Conservation (phyloP, 345 rosid genomes). For the Rhodamnia argentea region DNA sequence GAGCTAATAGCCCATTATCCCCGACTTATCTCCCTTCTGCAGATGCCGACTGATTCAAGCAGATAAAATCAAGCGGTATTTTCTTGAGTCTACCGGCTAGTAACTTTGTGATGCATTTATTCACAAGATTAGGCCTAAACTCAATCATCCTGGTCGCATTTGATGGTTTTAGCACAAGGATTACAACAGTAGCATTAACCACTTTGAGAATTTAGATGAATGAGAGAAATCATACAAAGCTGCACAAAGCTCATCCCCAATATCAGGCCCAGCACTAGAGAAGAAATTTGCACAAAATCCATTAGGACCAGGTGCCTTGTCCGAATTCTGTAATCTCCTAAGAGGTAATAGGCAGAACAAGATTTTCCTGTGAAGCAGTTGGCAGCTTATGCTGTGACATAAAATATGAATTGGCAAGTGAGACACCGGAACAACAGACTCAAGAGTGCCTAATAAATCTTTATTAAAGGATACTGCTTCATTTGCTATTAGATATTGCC, state of each 20-base stretch:
- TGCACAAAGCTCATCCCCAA: neutral
- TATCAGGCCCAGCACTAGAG: neutral
- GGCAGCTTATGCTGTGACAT: neutral
- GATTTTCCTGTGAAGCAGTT: neutral
- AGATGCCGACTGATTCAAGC: neutral
- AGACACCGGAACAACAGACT: neutral
- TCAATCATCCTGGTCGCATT: neutral
- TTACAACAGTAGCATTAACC: neutral
- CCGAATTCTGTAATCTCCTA: neutral
- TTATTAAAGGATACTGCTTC: neutral
- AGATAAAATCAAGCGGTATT: neutral
- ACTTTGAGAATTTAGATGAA: neutral
- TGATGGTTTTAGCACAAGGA: neutral
- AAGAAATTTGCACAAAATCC: neutral
- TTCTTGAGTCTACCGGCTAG: neutral
- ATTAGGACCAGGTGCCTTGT: neutral
- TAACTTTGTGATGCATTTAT: neutral
- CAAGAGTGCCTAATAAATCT: neutral
- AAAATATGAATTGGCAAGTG: neutral
- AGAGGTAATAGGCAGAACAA: neutral
- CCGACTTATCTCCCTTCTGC: neutral
- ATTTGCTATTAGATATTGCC: neutral
- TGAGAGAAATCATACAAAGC: neutral
- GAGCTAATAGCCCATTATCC: neutral
- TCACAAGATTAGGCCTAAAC: neutral